phyloP scores from a whole-genome alignment of 2,329 filamentous ascomycete species.

The Beauveria varroae region DNA sequence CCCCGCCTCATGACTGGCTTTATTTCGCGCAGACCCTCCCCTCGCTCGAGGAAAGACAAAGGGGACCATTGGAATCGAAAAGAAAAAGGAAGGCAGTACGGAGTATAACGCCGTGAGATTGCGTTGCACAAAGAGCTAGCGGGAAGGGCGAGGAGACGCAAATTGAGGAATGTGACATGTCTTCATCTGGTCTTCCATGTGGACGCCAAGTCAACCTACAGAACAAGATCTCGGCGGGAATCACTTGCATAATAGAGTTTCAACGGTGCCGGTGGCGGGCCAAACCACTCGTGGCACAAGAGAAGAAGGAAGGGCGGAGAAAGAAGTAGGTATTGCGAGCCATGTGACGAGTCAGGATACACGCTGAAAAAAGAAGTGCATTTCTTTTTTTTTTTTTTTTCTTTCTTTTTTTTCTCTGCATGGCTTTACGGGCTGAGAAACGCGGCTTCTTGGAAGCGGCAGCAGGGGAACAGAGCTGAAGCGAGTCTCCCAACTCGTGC shows the following conservation, averaged over 20 bases:
- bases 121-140: background rate
- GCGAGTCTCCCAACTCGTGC: conserved; percentile 4
- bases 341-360: conserved; percentile 5
- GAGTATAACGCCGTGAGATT: background rate
- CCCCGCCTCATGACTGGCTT: background rate
- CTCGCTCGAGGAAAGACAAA: background rate
- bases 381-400: background rate
- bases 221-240: conserved; percentile 1
- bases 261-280: background rate
- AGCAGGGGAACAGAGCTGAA: background rate
- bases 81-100: background rate
- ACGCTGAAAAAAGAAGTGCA: background rate
- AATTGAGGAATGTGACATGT: conserved; percentile 1
- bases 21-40: background rate
- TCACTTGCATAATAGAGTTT: conserved; percentile 3
- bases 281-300: background rate
- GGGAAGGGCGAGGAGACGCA: background rate
- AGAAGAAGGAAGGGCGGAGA: background rate
- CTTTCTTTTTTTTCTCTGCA: background rate
- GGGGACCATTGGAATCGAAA: background rate
- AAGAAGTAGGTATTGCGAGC: background rate
- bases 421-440: background rate
- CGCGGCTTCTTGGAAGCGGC: background rate
- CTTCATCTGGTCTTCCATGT: background rate
- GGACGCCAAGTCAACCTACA: background rate